Evolutionary conservation across 2,329 filamentous ascomycete genomes (phyloP), one percentile per base, ranked within the genome.

Genomic region (Pseudocercospora fuligena): DNA sequence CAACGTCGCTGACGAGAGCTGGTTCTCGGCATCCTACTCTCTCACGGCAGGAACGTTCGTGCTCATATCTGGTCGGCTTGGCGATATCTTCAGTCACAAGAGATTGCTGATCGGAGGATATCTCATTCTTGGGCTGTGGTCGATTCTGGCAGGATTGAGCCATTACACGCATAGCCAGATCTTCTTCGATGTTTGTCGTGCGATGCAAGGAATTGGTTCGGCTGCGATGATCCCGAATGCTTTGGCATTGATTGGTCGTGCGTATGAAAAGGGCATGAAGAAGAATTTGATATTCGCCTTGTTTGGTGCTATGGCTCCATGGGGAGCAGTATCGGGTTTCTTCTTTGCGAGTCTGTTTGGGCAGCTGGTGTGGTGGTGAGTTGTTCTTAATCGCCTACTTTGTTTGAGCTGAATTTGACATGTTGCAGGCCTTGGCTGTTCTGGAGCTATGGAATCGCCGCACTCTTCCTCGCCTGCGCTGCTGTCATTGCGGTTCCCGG

Each of bases 11-110:
- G 75, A 83, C 62, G 76, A 80, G 49, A 78, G 80, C 9, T 83
- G 81, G 81, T 78, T 82, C 64, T 76, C 80, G 60, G 80, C 81
- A 12, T 79, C 75, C 5, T 83, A 80, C 74, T 76, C 73, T 56
- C 72, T 82, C 53, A 81, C 81, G 0, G 78, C 81, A 16, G 81
- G 81, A 33, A 82, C 80, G 1, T 82, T 82, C 69, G 82, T 82
- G 59, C 75, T 83, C 25, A 79, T 82, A 11, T 78, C 79, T 21
- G 81, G 81, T 11, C 77, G 80, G 19, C 71, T 82, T 61, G 81
- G 81, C 40, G 81, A 82, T 61, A 79, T 80, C 12, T 71, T 81
- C 46, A 80, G 80, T 27, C 78, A 82, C 73, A 80, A 80, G 68
- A 71, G 75, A n/a, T 72, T 82, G 46, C 77, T 81, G 49, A 73